Evolutionary conservation across 495 filamentous ascomycete species (phyloP).

Genomic region (Talaromyces adpressus): DNA sequence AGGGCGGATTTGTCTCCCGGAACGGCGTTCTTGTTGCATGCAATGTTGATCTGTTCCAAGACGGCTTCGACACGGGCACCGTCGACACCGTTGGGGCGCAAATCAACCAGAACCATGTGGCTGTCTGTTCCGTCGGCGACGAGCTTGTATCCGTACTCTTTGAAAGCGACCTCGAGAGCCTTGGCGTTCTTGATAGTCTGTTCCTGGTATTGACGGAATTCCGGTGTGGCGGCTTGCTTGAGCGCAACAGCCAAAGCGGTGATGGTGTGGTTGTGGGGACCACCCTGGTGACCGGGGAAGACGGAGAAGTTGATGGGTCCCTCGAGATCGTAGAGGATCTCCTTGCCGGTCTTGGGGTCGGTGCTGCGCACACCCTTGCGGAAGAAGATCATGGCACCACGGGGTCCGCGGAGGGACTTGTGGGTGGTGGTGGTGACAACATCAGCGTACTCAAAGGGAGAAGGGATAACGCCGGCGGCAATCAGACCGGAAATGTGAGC

Average conservation of each 20-base stretch:
- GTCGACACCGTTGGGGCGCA: slow-evolving; percentile 85
- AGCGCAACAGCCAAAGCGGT: slow-evolving; percentile 89
- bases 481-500: slow-evolving; percentile 96
- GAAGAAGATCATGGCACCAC: slow-evolving; percentile 98
- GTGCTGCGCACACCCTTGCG: slow-evolving; percentile 80
- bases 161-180: slow-evolving; percentile 64
- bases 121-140: slow-evolving; percentile 95
- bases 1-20: slow-evolving; percentile 91
- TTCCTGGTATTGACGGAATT: slow-evolving; percentile 84
- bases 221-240: slow-evolving; percentile 82
- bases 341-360: slow-evolving; percentile 72
- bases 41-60: slow-evolving; percentile 88
- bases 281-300: slow-evolving; percentile 98
- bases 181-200: slow-evolving; percentile 83
- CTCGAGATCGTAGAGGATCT: slow-evolving; percentile 86
- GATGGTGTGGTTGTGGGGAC: slow-evolving; percentile 98
- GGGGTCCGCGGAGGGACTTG: slow-evolving; percentile 90
- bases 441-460: slow-evolving; percentile 84
- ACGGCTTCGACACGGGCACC: slow-evolving; percentile 92
- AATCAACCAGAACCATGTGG: slow-evolving; percentile 90
- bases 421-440: slow-evolving; percentile 98
- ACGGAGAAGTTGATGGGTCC: slow-evolving; percentile 92
- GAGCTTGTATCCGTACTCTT: slow-evolving; percentile 76
- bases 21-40: slow-evolving; percentile 98
- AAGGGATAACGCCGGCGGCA: slow-evolving; percentile 81